A percentile compares a stretch with the other conserved stretches of the same genome.
These are phyloP conservation scores for Sequoiadendron giganteum DNA, from an alignment of 75 land plant species.

Conservation along the genomic window DNA sequence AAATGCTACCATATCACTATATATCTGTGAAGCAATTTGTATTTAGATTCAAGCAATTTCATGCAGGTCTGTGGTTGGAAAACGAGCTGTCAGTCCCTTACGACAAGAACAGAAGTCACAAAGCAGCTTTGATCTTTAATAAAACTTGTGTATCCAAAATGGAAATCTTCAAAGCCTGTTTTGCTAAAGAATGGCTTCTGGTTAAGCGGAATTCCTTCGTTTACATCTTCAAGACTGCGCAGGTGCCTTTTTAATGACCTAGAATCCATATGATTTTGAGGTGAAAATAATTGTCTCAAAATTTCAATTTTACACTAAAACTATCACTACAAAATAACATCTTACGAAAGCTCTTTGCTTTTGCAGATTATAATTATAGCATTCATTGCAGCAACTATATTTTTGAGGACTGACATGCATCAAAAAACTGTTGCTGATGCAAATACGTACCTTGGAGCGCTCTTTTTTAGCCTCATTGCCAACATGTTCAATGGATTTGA, in stretches of 20 bases:
- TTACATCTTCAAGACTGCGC: constrained; percentile 52
- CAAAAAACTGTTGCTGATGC: constrained; percentile 44
- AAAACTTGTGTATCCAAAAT: constrained; percentile 47
- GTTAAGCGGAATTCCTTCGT: constrained; percentile 83
- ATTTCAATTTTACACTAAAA: not conserved
- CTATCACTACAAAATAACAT: not conserved
- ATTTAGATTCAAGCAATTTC: constrained; percentile 54
- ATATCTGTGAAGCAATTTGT: constrained; percentile 72
- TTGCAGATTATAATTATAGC: constrained; percentile 68
- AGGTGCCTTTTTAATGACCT: constrained; percentile 25
- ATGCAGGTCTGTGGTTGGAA: constrained; percentile 48
- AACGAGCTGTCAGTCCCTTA: constrained; percentile 63
- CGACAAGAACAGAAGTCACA: constrained; percentile 55
- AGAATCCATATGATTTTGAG: not conserved
- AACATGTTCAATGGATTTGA: constrained; percentile 92
- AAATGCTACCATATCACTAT: constrained; percentile 54
- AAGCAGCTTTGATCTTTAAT: constrained; percentile 60
- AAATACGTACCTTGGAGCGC: constrained; percentile 55
- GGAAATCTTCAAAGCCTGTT: constrained; percentile 68
- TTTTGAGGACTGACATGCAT: constrained; percentile 64
- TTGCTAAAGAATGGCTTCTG: constrained; percentile 75
- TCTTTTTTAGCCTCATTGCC: constrained; percentile 52
- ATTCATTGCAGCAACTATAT: constrained; percentile 58
- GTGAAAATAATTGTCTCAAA: not conserved
- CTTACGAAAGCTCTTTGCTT: not conserved